phyloP scores from a whole-genome alignment of 2,329 filamentous ascomycete species.

The Leptographium procerum region DNA sequence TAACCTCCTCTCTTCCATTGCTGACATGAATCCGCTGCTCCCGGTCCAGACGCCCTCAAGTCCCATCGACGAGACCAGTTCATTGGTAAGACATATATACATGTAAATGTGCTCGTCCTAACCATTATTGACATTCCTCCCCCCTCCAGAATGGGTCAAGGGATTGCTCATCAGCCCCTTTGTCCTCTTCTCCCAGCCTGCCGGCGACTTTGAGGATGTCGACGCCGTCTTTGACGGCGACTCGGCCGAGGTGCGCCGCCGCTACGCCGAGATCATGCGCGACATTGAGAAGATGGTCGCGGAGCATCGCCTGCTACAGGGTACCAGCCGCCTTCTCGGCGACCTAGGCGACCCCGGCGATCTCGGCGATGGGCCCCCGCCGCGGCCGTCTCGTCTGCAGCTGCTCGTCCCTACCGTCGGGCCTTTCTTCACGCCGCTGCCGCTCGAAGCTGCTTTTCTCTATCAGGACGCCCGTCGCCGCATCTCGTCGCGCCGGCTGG shows the following conservation, averaged over 20 bases:
- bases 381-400: conserved; percentile 75
- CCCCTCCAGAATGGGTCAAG: conserved; percentile 78
- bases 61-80: conserved; percentile 87
- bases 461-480: conserved; percentile 78
- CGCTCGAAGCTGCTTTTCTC: conserved; percentile 79
- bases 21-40: not conserved
- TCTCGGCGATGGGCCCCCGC: not conserved
- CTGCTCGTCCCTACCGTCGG: conserved; percentile 84
- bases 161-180: conserved; percentile 88
- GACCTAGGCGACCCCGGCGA: conserved; percentile 26
- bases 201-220: conserved; percentile 65
- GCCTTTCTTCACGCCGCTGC: conserved; percentile 83
- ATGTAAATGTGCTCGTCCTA: not conserved
- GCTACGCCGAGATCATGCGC: conserved; percentile 90
- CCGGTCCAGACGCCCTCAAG: conserved; percentile 49
- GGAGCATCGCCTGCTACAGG: conserved; percentile 80
- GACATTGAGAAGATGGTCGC: conserved; percentile 88
- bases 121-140: not conserved
- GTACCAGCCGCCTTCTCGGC: conserved; percentile 28
- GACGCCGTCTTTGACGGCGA: conserved; percentile 56
- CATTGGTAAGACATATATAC: no score
- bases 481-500: conserved; percentile 85
- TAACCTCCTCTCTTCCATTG: not conserved
- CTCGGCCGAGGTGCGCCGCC: conserved; percentile 68
- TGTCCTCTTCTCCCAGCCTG: conserved; percentile 90